Conservation (phyloP, 345 rosid genomes). For the Eucalyptus dawsonii region DNA sequence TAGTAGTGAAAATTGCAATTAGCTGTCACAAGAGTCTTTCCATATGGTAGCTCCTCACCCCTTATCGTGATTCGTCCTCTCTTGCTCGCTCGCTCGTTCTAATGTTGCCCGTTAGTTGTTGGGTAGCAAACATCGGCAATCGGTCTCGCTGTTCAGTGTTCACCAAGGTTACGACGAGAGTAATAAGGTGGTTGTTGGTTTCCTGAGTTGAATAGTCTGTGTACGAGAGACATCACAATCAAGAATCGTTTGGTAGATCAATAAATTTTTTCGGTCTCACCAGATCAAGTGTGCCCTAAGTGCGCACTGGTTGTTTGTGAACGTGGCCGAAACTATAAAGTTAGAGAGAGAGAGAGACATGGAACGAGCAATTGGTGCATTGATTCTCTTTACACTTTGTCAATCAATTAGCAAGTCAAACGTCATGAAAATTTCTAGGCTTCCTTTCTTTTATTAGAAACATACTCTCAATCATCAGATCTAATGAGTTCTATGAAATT, state of each 20-base stretch:
- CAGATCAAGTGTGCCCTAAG: background rate
- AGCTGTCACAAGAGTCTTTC: background rate
- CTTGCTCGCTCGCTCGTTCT: rapidly evolving
- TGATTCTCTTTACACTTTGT: background rate
- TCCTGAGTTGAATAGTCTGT: background rate
- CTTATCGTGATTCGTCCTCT: background rate
- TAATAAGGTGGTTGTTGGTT: background rate
- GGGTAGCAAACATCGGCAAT: background rate
- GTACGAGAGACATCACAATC: background rate
- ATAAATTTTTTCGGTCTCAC: background rate
- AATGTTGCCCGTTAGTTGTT: background rate
- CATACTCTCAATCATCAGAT: background rate
- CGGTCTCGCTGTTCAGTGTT: background rate
- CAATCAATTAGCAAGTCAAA: background rate
- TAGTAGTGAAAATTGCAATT: background rate
- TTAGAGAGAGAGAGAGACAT: background rate
- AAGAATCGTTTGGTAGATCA: background rate
- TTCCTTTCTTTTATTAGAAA: background rate
- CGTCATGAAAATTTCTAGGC: background rate
- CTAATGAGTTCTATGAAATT: background rate
- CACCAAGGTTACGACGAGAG: background rate
- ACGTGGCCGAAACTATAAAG: background rate
- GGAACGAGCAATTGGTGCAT: background rate
- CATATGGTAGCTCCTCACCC: background rate
- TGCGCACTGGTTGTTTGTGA: background rate